These are phyloP conservation scores for Pseudogymnoascus sp. DNA, from an alignment of 2,329 filamentous ascomycete species.

Conservation along the genomic window DNA sequence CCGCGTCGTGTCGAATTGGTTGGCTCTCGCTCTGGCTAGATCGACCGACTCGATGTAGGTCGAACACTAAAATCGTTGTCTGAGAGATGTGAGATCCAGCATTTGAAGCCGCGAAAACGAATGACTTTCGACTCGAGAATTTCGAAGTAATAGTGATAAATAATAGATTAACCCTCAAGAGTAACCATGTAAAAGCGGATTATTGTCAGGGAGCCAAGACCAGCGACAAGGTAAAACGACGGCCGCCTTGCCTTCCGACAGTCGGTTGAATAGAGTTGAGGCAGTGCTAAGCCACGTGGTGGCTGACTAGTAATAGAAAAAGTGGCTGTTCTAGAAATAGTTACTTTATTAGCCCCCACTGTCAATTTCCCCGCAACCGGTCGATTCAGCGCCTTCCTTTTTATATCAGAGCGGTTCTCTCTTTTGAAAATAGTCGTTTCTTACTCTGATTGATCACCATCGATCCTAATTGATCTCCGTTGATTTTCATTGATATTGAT, in stretches of 20 bases:
- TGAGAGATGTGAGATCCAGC: not conserved
- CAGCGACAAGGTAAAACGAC: not conserved
- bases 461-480: not conserved
- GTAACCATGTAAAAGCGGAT: not conserved
- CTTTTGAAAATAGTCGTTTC: not conserved
- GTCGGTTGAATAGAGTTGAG: conserved; percentile 1
- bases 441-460: not conserved
- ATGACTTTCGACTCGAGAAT: not conserved
- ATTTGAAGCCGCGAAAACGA: not conserved
- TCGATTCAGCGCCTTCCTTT: not conserved
- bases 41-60: not conserved
- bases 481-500: not conserved
- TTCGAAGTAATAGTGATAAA: not conserved
- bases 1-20: conserved; percentile 7
- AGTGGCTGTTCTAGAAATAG: conserved; percentile 8
- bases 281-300: conserved; percentile 5
- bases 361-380: not conserved
- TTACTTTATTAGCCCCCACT: not conserved
- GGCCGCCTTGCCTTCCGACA: not conserved
- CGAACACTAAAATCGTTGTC: not conserved
- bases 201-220: conserved; percentile 1
- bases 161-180: not conserved
- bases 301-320: conserved; percentile 1
- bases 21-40: conserved; percentile 7
- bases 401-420: not conserved